Percentiles rank a stretch among this genome's conserved stretches.
Conservation (phyloP, 2,329 filamentous ascomycete species). For the Fusarium algeriense region DNA sequence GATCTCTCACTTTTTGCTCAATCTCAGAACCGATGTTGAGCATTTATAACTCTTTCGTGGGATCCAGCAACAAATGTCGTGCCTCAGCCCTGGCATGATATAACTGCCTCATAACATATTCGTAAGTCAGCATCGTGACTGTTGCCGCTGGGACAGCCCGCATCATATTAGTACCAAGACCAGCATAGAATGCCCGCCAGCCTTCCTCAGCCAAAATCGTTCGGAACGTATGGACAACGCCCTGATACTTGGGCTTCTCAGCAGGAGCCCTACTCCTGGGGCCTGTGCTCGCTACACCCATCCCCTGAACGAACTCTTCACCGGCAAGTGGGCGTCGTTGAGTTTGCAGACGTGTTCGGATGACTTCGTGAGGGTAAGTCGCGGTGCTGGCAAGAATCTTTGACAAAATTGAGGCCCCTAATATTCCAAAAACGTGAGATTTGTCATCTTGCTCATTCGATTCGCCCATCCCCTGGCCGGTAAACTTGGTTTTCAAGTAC, state of each 20-base stretch:
- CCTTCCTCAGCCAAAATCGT: conserved; percentile 92
- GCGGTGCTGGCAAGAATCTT: conserved; percentile 95
- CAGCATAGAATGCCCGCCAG: conserved; percentile 96
- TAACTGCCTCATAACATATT: conserved; percentile 74
- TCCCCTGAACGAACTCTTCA: conserved; percentile 63
- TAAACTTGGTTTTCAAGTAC: conserved; percentile 90
- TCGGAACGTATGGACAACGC: conserved; percentile 83
- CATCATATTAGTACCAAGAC: conserved; percentile 98
- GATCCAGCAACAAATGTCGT: conserved; percentile 42
- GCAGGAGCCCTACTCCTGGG: conserved; percentile 45
- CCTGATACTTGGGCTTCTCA: conserved; percentile 73
- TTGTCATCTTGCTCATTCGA: conserved; percentile 54
- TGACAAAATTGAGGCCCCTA: conserved; percentile 90
- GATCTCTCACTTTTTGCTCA: conserved; percentile 3
- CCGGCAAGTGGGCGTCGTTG: conserved; percentile 79
- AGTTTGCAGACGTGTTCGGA: conserved; percentile 92
- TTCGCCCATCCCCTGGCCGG: conserved; percentile 87
- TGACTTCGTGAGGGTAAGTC: conserved; percentile 97
- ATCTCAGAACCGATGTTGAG: conserved; percentile 7
- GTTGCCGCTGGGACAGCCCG: conserved; percentile 94
- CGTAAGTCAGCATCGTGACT: conserved; percentile 97
- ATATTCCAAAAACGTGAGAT: conserved; percentile 84
- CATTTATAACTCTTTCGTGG: conserved; percentile 31
- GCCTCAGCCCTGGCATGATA: conserved; percentile 59
- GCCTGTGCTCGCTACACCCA: conserved; percentile 57